Base-by-base conservation (phyloP, 1,284 basidiomycete species). In the Ustilago xerochloae region DNA sequence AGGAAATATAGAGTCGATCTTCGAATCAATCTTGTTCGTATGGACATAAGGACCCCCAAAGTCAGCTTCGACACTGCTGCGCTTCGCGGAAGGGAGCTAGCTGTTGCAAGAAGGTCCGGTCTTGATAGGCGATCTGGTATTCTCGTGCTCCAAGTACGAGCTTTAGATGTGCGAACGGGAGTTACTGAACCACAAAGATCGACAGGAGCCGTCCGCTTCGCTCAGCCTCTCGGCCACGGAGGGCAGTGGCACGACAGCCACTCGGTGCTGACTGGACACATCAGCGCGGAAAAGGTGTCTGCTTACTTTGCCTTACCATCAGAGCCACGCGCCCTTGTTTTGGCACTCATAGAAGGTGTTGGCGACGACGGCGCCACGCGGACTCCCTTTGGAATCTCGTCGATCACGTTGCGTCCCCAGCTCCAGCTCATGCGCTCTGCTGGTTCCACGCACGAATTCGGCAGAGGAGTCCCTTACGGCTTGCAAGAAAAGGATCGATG, bases 11-110 rank as follows among this genome's bases (percentile, higher is more conserved):
- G 45, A 30, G 51, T 63, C 50, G 56, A 64, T 15, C 20, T 78
- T 6, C 28, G 46, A 8, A 63, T 64, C 33, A 35, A 52, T 28
- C 41, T 78, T 8, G 53, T 78, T 2, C 58, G 74, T 6, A 35
- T 75, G 28, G 74, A 80, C 13, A 18, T 80, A 24, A 54, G 77
- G 18, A 69, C 68, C 6, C 75, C 74, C 1, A 49, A 59, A 48
- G 49, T 73, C 6, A 58, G 64, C 22, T 68, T 49, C 46, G 53
- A 54, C 29, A 39, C 41, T 12, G 43, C 29, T 18, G 57, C 65
- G 28, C 61, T 67, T 5, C 57, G 46, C 7, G 61, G 64, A 4
- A 52, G 59, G 7, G 35, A 58, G 10, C 53, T 69, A 12, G 48
- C 39, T 8, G 47, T 35, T 1, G 47, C 62, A 6, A 51, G 63